Evolutionary conservation across 352 stramenopile genomes (phyloP).

Genomic region (Phytophthora ohioensis): DNA sequence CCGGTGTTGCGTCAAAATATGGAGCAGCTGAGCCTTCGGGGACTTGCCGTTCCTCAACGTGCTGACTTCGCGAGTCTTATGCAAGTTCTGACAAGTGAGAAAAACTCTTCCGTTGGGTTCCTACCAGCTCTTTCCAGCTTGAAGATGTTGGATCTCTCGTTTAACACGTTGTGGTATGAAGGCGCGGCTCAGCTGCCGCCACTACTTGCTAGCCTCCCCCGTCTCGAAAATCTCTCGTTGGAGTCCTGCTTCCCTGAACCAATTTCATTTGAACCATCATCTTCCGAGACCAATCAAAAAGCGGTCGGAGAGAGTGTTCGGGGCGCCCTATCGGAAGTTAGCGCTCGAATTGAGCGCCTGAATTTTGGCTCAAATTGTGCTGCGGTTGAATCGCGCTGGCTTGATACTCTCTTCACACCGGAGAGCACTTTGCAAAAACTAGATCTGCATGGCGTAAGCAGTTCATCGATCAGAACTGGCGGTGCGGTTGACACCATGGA

Average conservation of each 20-base stretch:
- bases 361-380: slow-evolving; percentile 72
- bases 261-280: background rate
- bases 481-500: slow-evolving; percentile 26
- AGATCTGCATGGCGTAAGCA: slow-evolving; percentile 29
- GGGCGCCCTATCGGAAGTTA: slow-evolving; percentile 44
- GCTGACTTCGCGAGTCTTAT: slow-evolving; percentile 57
- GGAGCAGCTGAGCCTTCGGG: slow-evolving; percentile 52
- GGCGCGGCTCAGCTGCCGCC: slow-evolving; percentile 44
- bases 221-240: slow-evolving; percentile 56
- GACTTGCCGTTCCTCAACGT: slow-evolving; percentile 57
- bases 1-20: slow-evolving; percentile 44
- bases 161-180: slow-evolving; percentile 68
- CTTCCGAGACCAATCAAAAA: slow-evolving; percentile 8
- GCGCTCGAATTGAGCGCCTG: slow-evolving; percentile 49
- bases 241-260: slow-evolving; percentile 61
- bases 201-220: slow-evolving; percentile 48
- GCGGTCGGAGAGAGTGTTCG: slow-evolving; percentile 33
- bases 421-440: slow-evolving; percentile 58
- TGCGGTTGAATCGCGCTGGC: slow-evolving; percentile 44
- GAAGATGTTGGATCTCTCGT: slow-evolving; percentile 69
- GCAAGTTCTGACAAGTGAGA: slow-evolving; percentile 36
- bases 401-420: slow-evolving; percentile 67
- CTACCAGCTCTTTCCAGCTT: slow-evolving; percentile 45
- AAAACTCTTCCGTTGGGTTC: slow-evolving; percentile 1
- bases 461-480: background rate